Evolutionary conservation across 2,329 filamentous ascomycete species (phyloP).

Genomic region (Ceratocystis destructans): DNA sequence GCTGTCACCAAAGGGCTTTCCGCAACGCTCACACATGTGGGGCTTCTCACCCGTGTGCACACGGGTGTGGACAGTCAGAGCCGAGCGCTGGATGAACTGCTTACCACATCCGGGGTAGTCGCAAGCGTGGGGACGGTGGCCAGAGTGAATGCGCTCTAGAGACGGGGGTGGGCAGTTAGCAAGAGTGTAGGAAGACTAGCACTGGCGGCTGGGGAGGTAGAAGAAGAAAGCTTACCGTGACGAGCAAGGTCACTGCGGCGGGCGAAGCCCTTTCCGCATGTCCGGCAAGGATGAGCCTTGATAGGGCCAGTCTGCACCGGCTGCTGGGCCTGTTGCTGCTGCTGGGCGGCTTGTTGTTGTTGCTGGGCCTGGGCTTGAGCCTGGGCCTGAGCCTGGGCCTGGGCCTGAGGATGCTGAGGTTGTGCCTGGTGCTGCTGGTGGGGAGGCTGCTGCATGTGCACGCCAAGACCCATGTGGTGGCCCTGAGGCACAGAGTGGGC

Average conservation of each 20-base stretch:
- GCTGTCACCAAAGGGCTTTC: constrained; percentile 96
- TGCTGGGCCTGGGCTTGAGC: constrained; percentile 22
- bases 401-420: too few species aligned
- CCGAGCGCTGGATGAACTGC: constrained; percentile 92
- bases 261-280: constrained; percentile 84
- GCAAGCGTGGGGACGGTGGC: constrained; percentile 80
- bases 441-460: constrained; percentile 26
- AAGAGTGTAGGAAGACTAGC: neutral
- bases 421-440: constrained; percentile 25
- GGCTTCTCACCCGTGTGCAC: constrained; percentile 98
- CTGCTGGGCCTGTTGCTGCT: constrained; percentile 25
- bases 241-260: constrained; percentile 84
- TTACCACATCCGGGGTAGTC: constrained; percentile 82
- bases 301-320: constrained; percentile 24
- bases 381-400: constrained; percentile 24
- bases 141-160: constrained; percentile 91
- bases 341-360: constrained; percentile 21
- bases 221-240: constrained; percentile 53
- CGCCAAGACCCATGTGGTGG: constrained; percentile 21
- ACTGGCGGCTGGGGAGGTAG: neutral
- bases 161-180: constrained; percentile 22
- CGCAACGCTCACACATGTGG: constrained; percentile 91
- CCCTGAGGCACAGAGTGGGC: constrained; percentile 7
- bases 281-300: constrained; percentile 77
- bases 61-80: constrained; percentile 84